Percentiles rank a stretch among this genome's conserved stretches.
Conservation (phyloP, 2,329 filamentous ascomycete genomes). For the Zasmidium angulare region DNA sequence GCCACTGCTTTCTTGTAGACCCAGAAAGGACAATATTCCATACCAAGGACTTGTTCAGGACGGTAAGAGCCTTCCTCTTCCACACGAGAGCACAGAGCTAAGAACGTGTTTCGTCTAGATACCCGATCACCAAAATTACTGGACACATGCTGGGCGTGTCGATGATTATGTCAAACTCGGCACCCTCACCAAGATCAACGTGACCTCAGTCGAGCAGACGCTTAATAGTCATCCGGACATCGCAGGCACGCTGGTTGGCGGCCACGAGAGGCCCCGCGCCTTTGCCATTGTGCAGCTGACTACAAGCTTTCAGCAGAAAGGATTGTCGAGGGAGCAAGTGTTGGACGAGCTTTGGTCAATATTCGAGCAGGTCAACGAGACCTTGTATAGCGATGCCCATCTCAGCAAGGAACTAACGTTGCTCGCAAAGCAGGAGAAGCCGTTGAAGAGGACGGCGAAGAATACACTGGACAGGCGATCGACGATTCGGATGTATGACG, state of each 20-base stretch:
- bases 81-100: too few relatives aligned
- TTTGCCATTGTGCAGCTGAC: conserved; percentile 18
- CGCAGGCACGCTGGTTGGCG: conserved; percentile 11
- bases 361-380: conserved; percentile 14
- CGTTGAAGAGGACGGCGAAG: conserved; percentile 14
- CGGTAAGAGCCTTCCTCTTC: not conserved
- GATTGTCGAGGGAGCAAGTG: not conserved
- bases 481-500: conserved; percentile 14
- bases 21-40: conserved; percentile 10
- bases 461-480: conserved; percentile 12
- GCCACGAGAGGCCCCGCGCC: conserved; percentile 4
- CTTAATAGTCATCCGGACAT: conserved; percentile 11
- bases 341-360: conserved; percentile 12
- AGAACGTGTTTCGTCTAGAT: too few relatives aligned
- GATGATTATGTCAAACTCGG: conserved; percentile 22
- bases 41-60: conserved; percentile 16
- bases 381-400: conserved; percentile 12
- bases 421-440: conserved; percentile 11
- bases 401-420: conserved; percentile 13
- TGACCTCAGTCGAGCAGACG: conserved; percentile 14
- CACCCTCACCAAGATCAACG: conserved; percentile 22
- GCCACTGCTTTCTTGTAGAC: conserved; percentile 9
- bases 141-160: conserved; percentile 8
- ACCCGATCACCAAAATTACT: conserved; percentile 11
- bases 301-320: not conserved